Conservation (phyloP, 2,329 filamentous ascomycete species). For the Trichoderma hamatum region DNA sequence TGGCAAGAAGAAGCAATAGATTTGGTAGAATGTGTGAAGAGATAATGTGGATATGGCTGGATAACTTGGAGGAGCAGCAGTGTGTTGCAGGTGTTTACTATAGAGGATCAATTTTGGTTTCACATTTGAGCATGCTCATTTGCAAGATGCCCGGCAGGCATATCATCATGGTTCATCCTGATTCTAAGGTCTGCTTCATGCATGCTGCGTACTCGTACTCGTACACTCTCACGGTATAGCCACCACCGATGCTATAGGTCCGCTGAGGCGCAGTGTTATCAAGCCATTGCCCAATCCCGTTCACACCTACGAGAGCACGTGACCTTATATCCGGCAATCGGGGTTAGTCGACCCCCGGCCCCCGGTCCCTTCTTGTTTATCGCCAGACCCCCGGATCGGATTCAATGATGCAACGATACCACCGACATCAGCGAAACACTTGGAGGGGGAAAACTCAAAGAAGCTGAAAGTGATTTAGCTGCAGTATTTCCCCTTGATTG, state of each 20-base stretch:
- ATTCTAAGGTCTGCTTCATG: background rate
- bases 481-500: background rate
- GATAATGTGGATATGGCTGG: background rate
- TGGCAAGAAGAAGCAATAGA: conserved; percentile 34
- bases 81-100: background rate
- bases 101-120: background rate
- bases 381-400: background rate
- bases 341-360: conserved; percentile 12
- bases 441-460: background rate
- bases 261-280: too few species aligned
- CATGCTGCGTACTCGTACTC: too few species aligned
- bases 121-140: background rate
- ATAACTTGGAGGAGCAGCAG: background rate
- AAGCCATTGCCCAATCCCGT: background rate
- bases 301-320: background rate
- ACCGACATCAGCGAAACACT: background rate
- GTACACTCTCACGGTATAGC: too few species aligned
- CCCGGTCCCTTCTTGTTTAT: background rate
- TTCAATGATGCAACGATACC: conserved; percentile 1
- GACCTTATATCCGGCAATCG: background rate
- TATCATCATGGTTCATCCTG: background rate
- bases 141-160: background rate
- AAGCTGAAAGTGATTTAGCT: background rate
- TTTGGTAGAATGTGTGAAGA: background rate
- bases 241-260: too few species aligned